Conservation (phyloP, 495 filamentous ascomycete genomes). For the Cladorrhinum samala region DNA sequence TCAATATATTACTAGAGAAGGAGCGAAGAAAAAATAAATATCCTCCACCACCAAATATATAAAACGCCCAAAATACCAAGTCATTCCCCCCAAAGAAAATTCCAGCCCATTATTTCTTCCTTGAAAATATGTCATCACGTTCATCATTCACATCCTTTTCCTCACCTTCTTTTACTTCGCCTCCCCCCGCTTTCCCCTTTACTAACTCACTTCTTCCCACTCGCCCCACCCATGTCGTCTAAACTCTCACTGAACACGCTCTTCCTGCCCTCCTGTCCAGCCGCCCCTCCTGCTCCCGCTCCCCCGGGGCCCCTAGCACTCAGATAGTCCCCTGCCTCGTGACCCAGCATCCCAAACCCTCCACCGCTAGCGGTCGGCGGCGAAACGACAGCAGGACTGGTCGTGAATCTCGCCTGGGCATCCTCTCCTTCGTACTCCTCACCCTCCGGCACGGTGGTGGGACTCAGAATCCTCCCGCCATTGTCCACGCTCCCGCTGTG, state of each 20-base stretch:
- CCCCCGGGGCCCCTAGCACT: constrained; percentile 5
- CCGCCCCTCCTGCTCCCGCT: constrained; percentile 14
- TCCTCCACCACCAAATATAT: too few relatives aligned
- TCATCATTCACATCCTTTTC: too few relatives aligned
- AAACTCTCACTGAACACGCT: constrained; percentile 16
- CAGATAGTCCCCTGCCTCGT: constrained; percentile 8
- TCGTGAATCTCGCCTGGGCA: background rate
- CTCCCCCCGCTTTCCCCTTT: background rate
- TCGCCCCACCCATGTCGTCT: constrained; percentile 5
- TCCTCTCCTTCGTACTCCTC: too few relatives aligned
- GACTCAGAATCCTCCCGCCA: constrained; percentile 1
- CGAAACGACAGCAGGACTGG: constrained; percentile 9
- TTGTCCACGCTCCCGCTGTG: background rate
- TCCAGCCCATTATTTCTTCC: too few relatives aligned
- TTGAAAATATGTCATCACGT: too few relatives aligned
- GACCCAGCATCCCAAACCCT: background rate
- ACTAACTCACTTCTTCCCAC: background rate
- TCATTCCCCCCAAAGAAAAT: too few relatives aligned
- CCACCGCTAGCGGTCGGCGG: constrained; percentile 2
- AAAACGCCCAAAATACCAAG: too few relatives aligned
- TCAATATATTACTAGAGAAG: too few relatives aligned
- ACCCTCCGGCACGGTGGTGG: background rate
- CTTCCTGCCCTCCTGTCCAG: too few relatives aligned
- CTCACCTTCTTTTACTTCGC: too few relatives aligned
- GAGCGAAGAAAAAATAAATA: too few relatives aligned